Base-by-base conservation (phyloP, 2,329 filamentous ascomycete species). In the Metarhizium sp. region DNA sequence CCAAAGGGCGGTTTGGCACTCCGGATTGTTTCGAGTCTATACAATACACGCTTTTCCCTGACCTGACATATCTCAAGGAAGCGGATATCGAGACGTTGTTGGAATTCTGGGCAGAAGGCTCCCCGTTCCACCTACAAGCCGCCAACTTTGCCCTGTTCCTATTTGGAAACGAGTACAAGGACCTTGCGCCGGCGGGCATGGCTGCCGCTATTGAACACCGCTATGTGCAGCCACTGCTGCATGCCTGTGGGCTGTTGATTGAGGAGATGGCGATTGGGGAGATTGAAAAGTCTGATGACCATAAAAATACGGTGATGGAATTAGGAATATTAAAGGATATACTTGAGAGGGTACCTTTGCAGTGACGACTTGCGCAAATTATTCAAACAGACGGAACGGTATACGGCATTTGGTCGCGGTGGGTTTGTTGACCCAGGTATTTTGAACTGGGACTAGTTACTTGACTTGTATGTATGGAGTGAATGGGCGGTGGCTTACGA, bases 11-110 rank as follows among this genome's bases (percentile, higher is more conserved):
- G 29, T 86, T 86, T 64, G 68, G 75, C 11, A 75, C 72, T 4
- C 70, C 78, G 0, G 78, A 81, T 16, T 80, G 80, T 47, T 70
- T 86, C 20, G 79, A 84, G 46, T 74, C 75, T 20, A 72, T 84
- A n/a, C 81, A 85, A 63, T 82, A 85, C 61, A 75, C 75, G 49
- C 67, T 86, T 16, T 86, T 86, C 62, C 82, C 82, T 2, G 75
- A 80, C 63, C 71, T 82, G 47, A 72, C 72, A n/a, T 66, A 71
- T 4, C 68, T 84, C 18, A 67, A 67, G 2, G 71, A 76, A 25
- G 69, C 72, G 34, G 72, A 72, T 25, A 60, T 67, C 2, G 68
- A 71, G 5, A 72, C 74, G 2, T 59, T 84, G 38, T 63, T 74
- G 42, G 76, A 83, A 29, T 80, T 79, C 60, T 78, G 80, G 73